These are phyloP conservation scores for Avena atlantica DNA, from an alignment of 176 grass and related monocot genomes.

Conservation along the genomic window DNA sequence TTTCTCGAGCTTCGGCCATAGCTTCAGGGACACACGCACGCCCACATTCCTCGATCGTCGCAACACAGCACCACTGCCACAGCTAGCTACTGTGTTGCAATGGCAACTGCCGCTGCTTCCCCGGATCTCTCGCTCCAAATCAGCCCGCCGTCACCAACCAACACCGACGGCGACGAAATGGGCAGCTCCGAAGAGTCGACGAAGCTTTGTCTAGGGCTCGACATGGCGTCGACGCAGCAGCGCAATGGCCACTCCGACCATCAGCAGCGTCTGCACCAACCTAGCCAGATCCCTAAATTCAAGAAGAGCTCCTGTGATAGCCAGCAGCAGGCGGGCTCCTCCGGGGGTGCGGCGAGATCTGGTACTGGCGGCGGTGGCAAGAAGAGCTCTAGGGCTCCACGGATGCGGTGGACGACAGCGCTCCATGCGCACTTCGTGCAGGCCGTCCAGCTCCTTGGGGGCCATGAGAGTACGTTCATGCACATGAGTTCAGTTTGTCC, in stretches of 20 bases:
- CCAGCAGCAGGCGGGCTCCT: background rate
- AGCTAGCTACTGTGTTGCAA: slow-evolving; percentile 9
- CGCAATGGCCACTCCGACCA: background rate
- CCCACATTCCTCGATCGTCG: slow-evolving; percentile 7
- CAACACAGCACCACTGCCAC: background rate
- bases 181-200: slow-evolving; percentile 48
- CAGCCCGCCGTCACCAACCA: slow-evolving; percentile 53
- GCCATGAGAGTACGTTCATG: slow-evolving; percentile 84
- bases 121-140: slow-evolving; percentile 88
- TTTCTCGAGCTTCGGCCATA: slow-evolving; percentile 38
- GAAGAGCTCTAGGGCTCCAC: slow-evolving; percentile 82
- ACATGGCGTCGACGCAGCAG: background rate
- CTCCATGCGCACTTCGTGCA: slow-evolving; percentile 96
- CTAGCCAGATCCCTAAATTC: slow-evolving; percentile 71
- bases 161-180: slow-evolving; percentile 42
- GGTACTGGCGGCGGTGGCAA: slow-evolving; percentile 43
- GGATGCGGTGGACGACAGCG: slow-evolving; percentile 96
- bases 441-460: slow-evolving; percentile 90
- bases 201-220: slow-evolving; percentile 65
- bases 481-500: background rate
- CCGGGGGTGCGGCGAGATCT: slow-evolving; percentile 40
- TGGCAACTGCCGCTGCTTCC: slow-evolving; percentile 32
- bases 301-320: slow-evolving; percentile 60
- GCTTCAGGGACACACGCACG: slow-evolving; percentile 9
- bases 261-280: slow-evolving; percentile 52